Evolutionary conservation across 768 basidiomycete genomes (phyloP), one percentile per base, ranked within the genome.

Genomic region (Lactifluus pinguis): DNA sequence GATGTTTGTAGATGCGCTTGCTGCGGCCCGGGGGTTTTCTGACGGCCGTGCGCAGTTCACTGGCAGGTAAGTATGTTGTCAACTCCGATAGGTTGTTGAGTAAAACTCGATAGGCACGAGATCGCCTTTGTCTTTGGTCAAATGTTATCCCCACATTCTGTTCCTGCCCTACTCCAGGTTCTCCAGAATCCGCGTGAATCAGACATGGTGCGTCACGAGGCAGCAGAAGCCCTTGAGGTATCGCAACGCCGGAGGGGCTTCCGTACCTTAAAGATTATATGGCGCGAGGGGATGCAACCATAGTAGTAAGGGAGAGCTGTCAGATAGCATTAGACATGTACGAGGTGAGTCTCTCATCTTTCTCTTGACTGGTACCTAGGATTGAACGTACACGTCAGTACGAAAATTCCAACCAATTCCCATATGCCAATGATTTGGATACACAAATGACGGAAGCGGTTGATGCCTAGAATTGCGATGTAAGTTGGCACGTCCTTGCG

Each of bases 51-150:
- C 88, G 2, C 77, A 98, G 25, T 98, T 99, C 85, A n/a, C n/a
- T n/a, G n/a, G n/a, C n/a, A 92, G 94, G 92, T 95, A 62, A 67
- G 84, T 56, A 53, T 53, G 2, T 48, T 47, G 44, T 36, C 48
- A 25, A 19, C 25, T 32, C 19, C 6, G 9, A 36, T 7, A 59
- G 17, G 57, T n/a, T 32, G 44, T 25, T 41, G 29, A 61, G 1
- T 30, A 25, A 32, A 55, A 52, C 45, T 21, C 45, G 25, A 30
- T 67, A 95, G 95, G 65, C 97, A 99, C 72, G 97, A 99, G 72
- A 92, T 99, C 50, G 97, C 97, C 1, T 99, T 98, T 72, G 88
- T 99, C 49, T 98, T 98, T 69, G 97, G 97, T 13, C 97, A 99
- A 75, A 80, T 99, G 48, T 83, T 92, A 53, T 93, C 92, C 1